These are phyloP conservation scores for Dimocarpus longan DNA, from an alignment of 345 rosid species.

Conservation along the genomic window DNA sequence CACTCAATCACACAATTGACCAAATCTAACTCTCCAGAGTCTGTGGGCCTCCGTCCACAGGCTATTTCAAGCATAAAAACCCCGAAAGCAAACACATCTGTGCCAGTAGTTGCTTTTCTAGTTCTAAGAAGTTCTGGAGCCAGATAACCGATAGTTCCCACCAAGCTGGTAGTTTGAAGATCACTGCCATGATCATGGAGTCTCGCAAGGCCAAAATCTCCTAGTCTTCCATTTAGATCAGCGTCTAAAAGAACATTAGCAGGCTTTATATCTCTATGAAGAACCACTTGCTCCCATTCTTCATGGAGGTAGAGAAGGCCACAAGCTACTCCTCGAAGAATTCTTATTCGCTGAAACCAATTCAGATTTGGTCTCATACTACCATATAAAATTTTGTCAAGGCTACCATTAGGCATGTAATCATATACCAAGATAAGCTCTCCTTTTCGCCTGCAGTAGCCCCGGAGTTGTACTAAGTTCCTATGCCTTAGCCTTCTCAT, in stretches of 20 bases:
- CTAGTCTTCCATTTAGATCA: constrained; percentile 40
- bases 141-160: constrained; percentile 53
- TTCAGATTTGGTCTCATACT: constrained; percentile 16
- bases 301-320: constrained; percentile 43
- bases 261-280: constrained; percentile 50
- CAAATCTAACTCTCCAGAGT: constrained; percentile 13
- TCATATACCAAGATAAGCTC: constrained; percentile 57
- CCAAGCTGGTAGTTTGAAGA: constrained; percentile 35
- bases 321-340: constrained; percentile 37
- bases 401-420: constrained; percentile 54
- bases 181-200: constrained; percentile 36
- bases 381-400: constrained; percentile 36
- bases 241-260: constrained; percentile 42
- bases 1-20: constrained; percentile 37
- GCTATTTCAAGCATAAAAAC: background rate
- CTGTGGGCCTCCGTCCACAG: constrained; percentile 30
- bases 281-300: constrained; percentile 48
- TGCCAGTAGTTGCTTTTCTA: constrained; percentile 18
- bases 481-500: constrained; percentile 17
- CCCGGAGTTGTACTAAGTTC: constrained; percentile 55
- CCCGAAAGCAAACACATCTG: background rate
- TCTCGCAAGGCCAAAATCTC: constrained; percentile 51
- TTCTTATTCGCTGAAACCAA: constrained; percentile 45
- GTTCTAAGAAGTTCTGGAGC: constrained; percentile 47
- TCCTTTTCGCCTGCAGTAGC: constrained; percentile 55